Evolutionary conservation across 2,329 filamentous ascomycete genomes (phyloP).

Genomic region (Arthrobotrys sinensis): DNA sequence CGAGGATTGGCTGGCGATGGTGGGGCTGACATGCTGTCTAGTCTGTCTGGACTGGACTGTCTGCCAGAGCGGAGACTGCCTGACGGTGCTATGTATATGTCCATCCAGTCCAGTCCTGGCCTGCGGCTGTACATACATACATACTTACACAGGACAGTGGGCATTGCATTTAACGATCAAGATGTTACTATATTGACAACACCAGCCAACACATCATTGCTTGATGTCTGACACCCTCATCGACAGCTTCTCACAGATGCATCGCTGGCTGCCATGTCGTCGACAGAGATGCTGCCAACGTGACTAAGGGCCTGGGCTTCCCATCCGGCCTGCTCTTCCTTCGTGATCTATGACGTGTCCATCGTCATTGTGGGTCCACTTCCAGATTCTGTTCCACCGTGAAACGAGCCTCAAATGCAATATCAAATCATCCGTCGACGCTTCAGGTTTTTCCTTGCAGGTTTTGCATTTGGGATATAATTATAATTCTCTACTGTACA

Average conservation of each 20-base stretch:
- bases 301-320: slow-evolving; percentile 34
- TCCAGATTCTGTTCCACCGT: slow-evolving; percentile 27
- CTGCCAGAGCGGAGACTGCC: not conserved
- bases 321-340: slow-evolving; percentile 21
- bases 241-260: slow-evolving; percentile 28
- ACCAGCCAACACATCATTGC: slow-evolving; percentile 59
- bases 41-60: slow-evolving; percentile 25
- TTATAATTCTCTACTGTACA: slow-evolving; percentile 50
- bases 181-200: slow-evolving; percentile 29
- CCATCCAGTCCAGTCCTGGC: too few relatives aligned
- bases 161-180: slow-evolving; percentile 27
- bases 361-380: slow-evolving; percentile 37
- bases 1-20: slow-evolving; percentile 51
- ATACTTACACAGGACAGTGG: slow-evolving; percentile 3
- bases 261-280: slow-evolving; percentile 27
- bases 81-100: not conserved
- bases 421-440: slow-evolving; percentile 35
- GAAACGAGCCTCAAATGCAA: slow-evolving; percentile 38
- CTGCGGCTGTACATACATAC: not conserved
- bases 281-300: slow-evolving; percentile 52
- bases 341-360: slow-evolving; percentile 61
- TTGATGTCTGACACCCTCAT: slow-evolving; percentile 54
- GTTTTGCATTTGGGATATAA: slow-evolving; percentile 27
- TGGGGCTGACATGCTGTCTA: slow-evolving; percentile 60
- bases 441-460: slow-evolving; percentile 26